Base-by-base conservation (phyloP, 2,329 filamentous ascomycete species). In the Calonectria hawksworthii region DNA sequence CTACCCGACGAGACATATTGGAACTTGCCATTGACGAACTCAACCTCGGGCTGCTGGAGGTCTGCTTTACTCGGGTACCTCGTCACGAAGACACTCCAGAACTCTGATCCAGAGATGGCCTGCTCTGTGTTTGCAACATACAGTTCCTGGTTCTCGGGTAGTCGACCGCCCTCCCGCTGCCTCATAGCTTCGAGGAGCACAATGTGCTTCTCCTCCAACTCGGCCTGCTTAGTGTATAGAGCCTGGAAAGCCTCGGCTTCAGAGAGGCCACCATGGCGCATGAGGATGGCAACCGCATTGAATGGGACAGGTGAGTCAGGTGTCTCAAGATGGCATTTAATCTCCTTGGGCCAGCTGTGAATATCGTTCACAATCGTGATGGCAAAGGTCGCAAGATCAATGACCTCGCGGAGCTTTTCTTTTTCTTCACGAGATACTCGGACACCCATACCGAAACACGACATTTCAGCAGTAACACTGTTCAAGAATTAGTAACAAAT, bases 81-180 rank as follows among this genome's bases (percentile, higher is more conserved):
- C 1, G 56, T 63, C 13, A 26, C 38, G 8, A 63, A 63, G 23
- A 63, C 18, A 26, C 56, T 63, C 56, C 56, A 63, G 10, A 63
- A 38, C 36, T 63, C 56, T 28, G 56, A 63, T 3, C 56, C 56
- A 16, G 56, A 63, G 14, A 63, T 36, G 4, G 56, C 56, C 56
- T 63, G 56, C 26, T 63, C 34, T 11, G 56, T 63, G 56, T 63
- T 63, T 63, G 56, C 56, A 41, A 63, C 18, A n/a, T 63, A 63
- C n/a, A 41, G 3, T 9, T 63, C 56, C 23, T 63, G 56, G 34
- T 63, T 63, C 16, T 63, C 56, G 41, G 56, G 56, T 11, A 63
- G 23, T 10, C 36, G 41, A 21, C 56, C 56, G 28, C 56, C 56
- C 14, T 36, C 56, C 41, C 56, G 34, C n/a, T 63, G 56, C 30